phyloP scores from a whole-genome alignment of 2,329 filamentous ascomycete species.

The Dichotomopilus funicola region DNA sequence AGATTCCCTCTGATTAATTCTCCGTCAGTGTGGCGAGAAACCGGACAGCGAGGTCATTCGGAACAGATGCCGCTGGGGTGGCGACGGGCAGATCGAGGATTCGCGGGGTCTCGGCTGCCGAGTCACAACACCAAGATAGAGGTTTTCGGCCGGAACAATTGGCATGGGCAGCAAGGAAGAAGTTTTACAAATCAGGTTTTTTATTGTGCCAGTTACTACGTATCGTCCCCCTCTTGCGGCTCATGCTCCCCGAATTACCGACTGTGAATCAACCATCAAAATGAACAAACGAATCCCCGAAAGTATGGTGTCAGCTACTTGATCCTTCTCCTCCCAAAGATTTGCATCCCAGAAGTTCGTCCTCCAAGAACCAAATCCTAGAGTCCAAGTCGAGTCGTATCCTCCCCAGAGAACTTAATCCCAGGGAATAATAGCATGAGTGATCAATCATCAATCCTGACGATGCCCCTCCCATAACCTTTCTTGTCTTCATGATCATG shows the following conservation, averaged over 20 bases:
- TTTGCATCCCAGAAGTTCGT: constrained; percentile 7
- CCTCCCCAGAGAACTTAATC: constrained; percentile 6
- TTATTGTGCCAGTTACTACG: neutral
- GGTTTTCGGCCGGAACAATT: too few species aligned
- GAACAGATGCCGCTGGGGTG: too few species aligned
- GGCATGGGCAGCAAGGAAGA: too few species aligned
- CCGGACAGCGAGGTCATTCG: too few species aligned
- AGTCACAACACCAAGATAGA: neutral
- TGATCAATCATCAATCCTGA: constrained; percentile 1
- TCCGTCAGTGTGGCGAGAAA: too few species aligned
- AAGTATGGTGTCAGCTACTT: neutral
- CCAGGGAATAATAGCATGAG: constrained; percentile 6
- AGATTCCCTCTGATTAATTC: too few species aligned
- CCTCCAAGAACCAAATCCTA: constrained; percentile 13
- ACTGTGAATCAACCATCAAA: neutral
- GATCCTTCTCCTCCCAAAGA: constrained; percentile 2
- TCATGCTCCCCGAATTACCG: neutral
- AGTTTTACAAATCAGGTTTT: neutral
- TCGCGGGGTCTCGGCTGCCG: too few species aligned
- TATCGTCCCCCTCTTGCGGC: neutral
- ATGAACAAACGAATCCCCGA: neutral
- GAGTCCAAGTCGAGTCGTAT: constrained; percentile 3
- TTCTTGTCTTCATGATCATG: neutral
- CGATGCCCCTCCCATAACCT: neutral
- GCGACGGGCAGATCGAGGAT: too few species aligned